Base-by-base conservation (phyloP, 1,139 yeast genomes). In the Pneumocystis sp. region DNA sequence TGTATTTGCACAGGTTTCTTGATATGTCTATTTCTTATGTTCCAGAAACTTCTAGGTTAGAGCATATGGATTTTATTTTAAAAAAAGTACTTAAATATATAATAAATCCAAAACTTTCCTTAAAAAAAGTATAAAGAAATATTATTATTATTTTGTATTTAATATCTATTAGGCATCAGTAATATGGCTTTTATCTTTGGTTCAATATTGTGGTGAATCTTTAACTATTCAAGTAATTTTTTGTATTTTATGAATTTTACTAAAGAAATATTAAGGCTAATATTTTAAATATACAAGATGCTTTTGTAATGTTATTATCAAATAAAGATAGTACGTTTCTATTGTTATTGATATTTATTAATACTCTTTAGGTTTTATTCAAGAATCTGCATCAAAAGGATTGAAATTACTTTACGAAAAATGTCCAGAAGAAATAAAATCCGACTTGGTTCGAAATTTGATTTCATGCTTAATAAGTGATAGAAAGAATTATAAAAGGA, bases 301-400 rank as follows among this genome's bases (percentile, higher is more conserved):
- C 87, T 0, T 90, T 93, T 71, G 75, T 76, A 71, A 63, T 67
- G 82, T 68, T 69, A 29, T 61, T 70, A 42, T 69, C 69, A 3
- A 68, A 67, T 56, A 65, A 65, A n/a, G 71, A 70, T 44, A 25
- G 57, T 50, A 50, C 8, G 57, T 8, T 50, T 44, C 21, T 25
- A 6, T 15, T 8, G 10, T 50, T 50, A 21, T 50, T 15, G 34
- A 15, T 3, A 29, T 29, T 50, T 5, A 15, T 25, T 50, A 50
- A 25, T 50, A 25, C 10, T 25, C 21, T 50, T 25, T 50, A 50
- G 71, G 91, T 61, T 77, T 90, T 37, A 80, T 91, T 29, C 97
- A 91, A 73, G 97, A 93, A 69, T 82, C 95, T 17, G 97, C 97
- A 0, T 86, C 96, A 0, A 80, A 96, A 70, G 98, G 97, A 1